These are phyloP conservation scores for Solioccasus polychromus DNA, from an alignment of 768 basidiomycete species.

Conservation along the genomic window DNA sequence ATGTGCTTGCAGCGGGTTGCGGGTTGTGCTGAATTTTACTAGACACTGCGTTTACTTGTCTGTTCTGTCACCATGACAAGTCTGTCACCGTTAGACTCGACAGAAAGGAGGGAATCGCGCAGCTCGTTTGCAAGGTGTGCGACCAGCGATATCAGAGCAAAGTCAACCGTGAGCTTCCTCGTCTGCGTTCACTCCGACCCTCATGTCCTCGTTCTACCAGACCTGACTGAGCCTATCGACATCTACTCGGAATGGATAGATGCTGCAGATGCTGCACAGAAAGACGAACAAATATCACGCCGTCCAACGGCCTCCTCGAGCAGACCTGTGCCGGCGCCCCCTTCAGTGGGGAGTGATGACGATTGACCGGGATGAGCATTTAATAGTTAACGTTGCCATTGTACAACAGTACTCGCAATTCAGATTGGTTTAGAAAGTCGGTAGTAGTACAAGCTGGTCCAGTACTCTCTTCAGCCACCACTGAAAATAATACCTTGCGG, in stretches of 20 bases:
- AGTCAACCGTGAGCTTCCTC: constrained; percentile 66
- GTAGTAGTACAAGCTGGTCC: background rate
- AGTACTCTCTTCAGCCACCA: constrained; percentile 26
- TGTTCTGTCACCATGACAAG: constrained; percentile 89
- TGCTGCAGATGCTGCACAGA: constrained; percentile 80
- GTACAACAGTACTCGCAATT: constrained; percentile 21
- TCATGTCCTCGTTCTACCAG: constrained; percentile 39
- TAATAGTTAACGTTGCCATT: constrained; percentile 11
- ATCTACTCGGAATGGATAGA: constrained; percentile 93
- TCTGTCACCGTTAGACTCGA: constrained; percentile 84
- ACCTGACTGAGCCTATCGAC: constrained; percentile 84
- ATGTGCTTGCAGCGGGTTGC: constrained; percentile 2
- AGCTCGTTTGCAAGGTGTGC: constrained; percentile 79
- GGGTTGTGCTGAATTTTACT: constrained; percentile 9
- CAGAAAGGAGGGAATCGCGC: constrained; percentile 79
- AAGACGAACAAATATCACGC: constrained; percentile 50
- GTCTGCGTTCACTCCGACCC: background rate
- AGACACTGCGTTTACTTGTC: constrained; percentile 84
- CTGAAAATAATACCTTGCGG: constrained; percentile 19
- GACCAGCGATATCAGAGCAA: constrained; percentile 87
- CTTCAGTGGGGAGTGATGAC: constrained; percentile 46
- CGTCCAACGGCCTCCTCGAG: constrained; percentile 55
- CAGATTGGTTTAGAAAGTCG: background rate
- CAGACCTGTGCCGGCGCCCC: constrained; percentile 33
- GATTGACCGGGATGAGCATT: constrained; percentile 23